phyloP scores from a whole-genome alignment of 352 stramenopile genomes.

The Hyaloperonospora brassicae region DNA sequence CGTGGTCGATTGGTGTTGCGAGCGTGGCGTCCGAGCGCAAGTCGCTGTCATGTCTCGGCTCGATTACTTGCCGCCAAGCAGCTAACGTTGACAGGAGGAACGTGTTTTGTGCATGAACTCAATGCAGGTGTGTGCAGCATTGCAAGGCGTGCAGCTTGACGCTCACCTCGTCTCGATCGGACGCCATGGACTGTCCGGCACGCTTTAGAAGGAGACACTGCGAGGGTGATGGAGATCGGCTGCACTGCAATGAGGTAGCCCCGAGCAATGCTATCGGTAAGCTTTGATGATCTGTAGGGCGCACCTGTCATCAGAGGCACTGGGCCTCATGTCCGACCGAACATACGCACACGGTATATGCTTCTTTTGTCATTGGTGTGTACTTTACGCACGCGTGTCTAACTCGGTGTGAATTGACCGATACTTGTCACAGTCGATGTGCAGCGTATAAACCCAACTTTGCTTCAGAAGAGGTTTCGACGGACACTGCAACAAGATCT shows the following conservation, averaged over 20 bases:
- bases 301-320: too few relatives aligned
- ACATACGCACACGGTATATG: slow-evolving; percentile 25
- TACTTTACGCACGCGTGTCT: neutral
- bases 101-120: neutral
- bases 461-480: slow-evolving; percentile 84
- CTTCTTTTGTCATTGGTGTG: too few relatives aligned
- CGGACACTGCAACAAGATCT: slow-evolving; percentile 68
- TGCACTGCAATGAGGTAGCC: too few relatives aligned
- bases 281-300: too few relatives aligned
- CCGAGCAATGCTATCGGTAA: too few relatives aligned
- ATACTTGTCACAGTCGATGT: slow-evolving; percentile 70
- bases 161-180: too few relatives aligned
- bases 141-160: too few relatives aligned
- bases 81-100: slow-evolving; percentile 14
- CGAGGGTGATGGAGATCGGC: too few relatives aligned
- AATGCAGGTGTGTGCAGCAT: too few relatives aligned
- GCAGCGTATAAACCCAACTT: slow-evolving; percentile 75
- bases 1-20: neutral
- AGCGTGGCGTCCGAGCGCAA: neutral
- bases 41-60: slow-evolving; percentile 19
- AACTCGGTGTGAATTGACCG: slow-evolving; percentile 19
- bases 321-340: slow-evolving; percentile 43
- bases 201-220: too few relatives aligned
- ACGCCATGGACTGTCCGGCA: too few relatives aligned
- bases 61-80: slow-evolving; percentile 5